Percentiles rank a stretch among this genome's conserved stretches.
Evolutionary conservation across 495 filamentous ascomycete genomes (phyloP).

Genomic region (Cudoniella acicularis): DNA sequence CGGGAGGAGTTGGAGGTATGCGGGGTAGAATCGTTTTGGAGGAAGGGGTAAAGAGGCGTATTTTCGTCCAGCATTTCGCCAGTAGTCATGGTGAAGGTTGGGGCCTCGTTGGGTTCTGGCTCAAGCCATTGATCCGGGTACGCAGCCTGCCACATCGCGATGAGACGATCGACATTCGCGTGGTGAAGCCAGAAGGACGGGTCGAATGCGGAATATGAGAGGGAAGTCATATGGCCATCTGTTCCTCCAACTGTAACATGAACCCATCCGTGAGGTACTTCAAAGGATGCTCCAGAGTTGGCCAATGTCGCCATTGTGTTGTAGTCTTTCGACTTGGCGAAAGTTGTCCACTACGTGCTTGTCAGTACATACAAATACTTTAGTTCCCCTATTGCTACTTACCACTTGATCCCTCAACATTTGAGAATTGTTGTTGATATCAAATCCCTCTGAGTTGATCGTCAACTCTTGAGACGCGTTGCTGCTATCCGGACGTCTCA

Average conservation of each 20-base stretch:
- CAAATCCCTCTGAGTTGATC: neutral
- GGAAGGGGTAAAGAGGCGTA: slow-evolving; percentile 42
- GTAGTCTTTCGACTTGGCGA: neutral
- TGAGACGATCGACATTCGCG: slow-evolving; percentile 58
- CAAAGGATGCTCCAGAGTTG: slow-evolving; percentile 42
- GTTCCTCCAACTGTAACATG: slow-evolving; percentile 48
- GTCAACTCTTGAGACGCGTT: neutral
- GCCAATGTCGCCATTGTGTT: neutral
- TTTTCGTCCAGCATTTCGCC: slow-evolving; percentile 29
- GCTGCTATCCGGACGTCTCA: neutral
- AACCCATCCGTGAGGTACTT: slow-evolving; percentile 59
- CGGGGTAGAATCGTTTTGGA: slow-evolving; percentile 27
- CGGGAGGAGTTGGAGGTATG: slow-evolving; percentile 25
- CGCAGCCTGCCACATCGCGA: slow-evolving; percentile 68
- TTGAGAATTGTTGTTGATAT: neutral
- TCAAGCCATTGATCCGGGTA: slow-evolving; percentile 54
- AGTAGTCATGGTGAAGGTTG: slow-evolving; percentile 47
- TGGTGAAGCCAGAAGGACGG: slow-evolving; percentile 49
- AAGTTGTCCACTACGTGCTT: neutral
- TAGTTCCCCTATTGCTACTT: no score
- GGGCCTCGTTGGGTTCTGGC: slow-evolving; percentile 38
- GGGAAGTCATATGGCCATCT: slow-evolving; percentile 49
- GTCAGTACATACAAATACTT: no score
- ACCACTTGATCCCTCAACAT: neutral
- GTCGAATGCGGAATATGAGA: slow-evolving; percentile 60